Base-by-base conservation (phyloP, 1,284 basidiomycete species). In the Chalciporus sp. region DNA sequence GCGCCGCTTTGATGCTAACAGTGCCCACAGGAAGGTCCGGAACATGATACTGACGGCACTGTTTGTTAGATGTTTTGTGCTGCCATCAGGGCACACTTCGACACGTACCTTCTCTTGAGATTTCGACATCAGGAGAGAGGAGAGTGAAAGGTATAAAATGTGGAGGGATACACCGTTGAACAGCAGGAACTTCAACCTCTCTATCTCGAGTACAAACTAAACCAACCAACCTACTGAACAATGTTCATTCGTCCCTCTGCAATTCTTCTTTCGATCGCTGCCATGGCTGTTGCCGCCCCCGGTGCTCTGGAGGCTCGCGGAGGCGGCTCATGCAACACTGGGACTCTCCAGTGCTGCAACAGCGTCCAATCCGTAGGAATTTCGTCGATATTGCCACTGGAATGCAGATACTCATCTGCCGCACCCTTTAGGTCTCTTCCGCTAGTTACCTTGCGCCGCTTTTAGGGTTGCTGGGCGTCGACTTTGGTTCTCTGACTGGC, bases 301-400 rank as follows among this genome's bases (percentile, higher is more conserved):
- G 20, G 23, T 37, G 42, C 28, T 19, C 23, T 58, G 14, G 47
- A 41, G 7, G 51, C 14, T 19, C 59, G 59, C 6, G 14, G 44
- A 8, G 19, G 16, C 44, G 39, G 19, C 28, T 2, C 49, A 33
- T 65, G 63, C 37, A 37, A 61, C 47, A 52, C 61, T 1, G 63
- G 61, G 20, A 6, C 2, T 23, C 28, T 63, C 17, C 49, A 55
- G 28, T 63, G 64, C 37, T 63, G 63, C 37, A n/a, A 44, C 39
- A 52, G 17, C 26, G 35, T 33, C 17, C 39, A 48, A 23, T 6
- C 17, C 1, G 64, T 57, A 48, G 52, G 19, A 9, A 27, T 12
- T n/a, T 40, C 7, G 16, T 40, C 26, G 33, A 14, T 8, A 28
- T 42, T 10, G 5, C 19, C 37, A 23, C 1, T 19, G 19, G 17